Evolutionary conservation across 1,139 yeast species (phyloP), one percentile per base, ranked within the genome.

Genomic region (Pichia sp.): DNA sequence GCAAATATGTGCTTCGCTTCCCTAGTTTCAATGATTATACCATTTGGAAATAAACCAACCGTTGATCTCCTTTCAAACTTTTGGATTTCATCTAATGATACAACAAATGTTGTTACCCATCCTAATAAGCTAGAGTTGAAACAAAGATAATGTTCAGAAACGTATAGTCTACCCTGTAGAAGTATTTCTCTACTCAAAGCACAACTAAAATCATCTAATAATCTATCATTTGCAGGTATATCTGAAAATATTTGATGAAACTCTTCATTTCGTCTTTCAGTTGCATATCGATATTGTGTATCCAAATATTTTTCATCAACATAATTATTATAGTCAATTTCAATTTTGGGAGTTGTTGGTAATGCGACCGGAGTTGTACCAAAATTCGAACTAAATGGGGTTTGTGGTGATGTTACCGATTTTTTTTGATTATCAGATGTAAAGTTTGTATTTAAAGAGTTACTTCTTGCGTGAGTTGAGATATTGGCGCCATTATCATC

Each of bases 41-140:
- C 97, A 64, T 90, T 90, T 16, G 97, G 96, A 61, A 92, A 88
- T 30, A 92, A 70, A 0, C 95, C 96, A 1, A 89, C 96, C 0
- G 96, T 88, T 40, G 80, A 74, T 54, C 80, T 81, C 66, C 87
- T 86, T 58, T 89, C 96, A 57, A 92, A 75, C 25, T 77, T 73
- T 4, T 78, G 72, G 40, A 92, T 79, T 50, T 89, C 96, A 43
- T 75, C 77, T 58, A 84, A 77, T 2, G 87, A 81, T 29, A 92
- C 76, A 7, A 85, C 77, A 39, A 90, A 66, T 56, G 78, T 86
- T 4, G 97, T 88, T 3, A 88, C 88, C 96, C 96, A 90, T 0
- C 97, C 97, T 44, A 94, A 70, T 41, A 92, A 73, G 59, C 88
- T 88, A n/a, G 97, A 87, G 59, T 88, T 85, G 70, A 94, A 94